A percentile compares a stretch with the other conserved stretches of the same genome.
Evolutionary conservation across 2,329 filamentous ascomycete genomes (phyloP).

Genomic region (Xylariaceae sp.): DNA sequence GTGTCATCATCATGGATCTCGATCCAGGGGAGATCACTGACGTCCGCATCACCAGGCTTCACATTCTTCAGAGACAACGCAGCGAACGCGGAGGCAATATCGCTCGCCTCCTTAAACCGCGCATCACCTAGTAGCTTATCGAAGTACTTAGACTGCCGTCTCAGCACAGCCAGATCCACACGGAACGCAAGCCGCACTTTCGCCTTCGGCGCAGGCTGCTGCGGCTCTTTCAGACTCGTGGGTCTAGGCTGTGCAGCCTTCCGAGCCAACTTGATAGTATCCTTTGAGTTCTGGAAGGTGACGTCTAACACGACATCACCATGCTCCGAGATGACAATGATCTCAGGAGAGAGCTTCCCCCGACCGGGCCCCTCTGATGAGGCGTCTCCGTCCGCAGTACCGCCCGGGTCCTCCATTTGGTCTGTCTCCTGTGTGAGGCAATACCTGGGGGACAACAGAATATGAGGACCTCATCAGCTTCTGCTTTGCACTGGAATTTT

Average conservation of each 20-base stretch:
- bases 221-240: conserved; percentile 16
- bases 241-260: conserved; percentile 33
- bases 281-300: conserved; percentile 55
- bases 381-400: conserved; percentile 21
- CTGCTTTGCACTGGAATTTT: neutral
- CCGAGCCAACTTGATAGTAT: conserved; percentile 43
- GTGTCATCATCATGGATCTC: conserved; percentile 63
- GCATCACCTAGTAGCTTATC: conserved; percentile 58
- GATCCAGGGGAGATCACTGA: conserved; percentile 56
- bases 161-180: conserved; percentile 53
- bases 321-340: conserved; percentile 48
- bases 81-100: conserved; percentile 48
- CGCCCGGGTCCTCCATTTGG: conserved; percentile 31
- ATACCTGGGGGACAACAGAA: conserved; percentile 29
- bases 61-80: conserved; percentile 44
- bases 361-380: conserved; percentile 14
- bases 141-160: conserved; percentile 64
- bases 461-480: conserved; percentile 31
- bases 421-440: conserved; percentile 34
- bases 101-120: conserved; percentile 57
- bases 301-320: conserved; percentile 65
- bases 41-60: conserved; percentile 44
- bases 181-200: conserved; percentile 49
- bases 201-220: conserved; percentile 33
- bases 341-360: conserved; percentile 27